These are phyloP conservation scores for Seiridium unicorne DNA, from an alignment of 2,329 filamentous ascomycete species.

Conservation along the genomic window DNA sequence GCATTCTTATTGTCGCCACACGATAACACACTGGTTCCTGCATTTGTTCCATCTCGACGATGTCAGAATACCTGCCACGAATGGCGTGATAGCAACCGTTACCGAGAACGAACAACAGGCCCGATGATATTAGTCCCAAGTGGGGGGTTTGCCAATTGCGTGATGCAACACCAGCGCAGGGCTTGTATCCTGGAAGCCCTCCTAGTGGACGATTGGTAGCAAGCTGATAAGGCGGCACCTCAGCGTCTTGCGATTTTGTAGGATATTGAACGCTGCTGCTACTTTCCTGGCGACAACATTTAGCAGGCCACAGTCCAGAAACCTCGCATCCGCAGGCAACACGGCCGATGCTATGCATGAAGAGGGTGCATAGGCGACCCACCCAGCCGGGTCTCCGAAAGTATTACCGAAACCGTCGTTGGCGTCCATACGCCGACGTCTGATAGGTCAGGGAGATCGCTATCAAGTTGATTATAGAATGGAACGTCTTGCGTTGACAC, in stretches of 20 bases:
- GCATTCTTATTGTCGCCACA: not conserved
- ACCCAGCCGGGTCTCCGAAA: not conserved
- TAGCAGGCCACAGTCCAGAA: not conserved
- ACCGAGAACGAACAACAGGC: not conserved
- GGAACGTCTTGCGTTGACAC: not conserved
- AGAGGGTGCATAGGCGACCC: not conserved
- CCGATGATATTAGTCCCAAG: not conserved
- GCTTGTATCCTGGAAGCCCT: not conserved
- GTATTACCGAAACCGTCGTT: not conserved
- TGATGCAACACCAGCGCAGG: not conserved
- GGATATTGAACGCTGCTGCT: not conserved
- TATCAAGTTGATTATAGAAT: too few species aligned
- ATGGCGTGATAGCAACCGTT: slow-evolving; percentile 1
- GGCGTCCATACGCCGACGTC: not conserved
- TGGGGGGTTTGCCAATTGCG: not conserved
- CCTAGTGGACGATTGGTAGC: not conserved
- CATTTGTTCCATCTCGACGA: not conserved
- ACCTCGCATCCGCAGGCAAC: too few species aligned
- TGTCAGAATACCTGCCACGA: slow-evolving; percentile 1
- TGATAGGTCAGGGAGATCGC: not conserved
- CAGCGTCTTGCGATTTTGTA: not conserved
- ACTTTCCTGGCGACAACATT: not conserved
- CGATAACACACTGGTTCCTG: not conserved
- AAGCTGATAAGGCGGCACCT: not conserved
- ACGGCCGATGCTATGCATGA: not conserved